These are phyloP conservation scores for Didymella sp. DNA, from an alignment of 2,329 filamentous ascomycete species.

Conservation along the genomic window DNA sequence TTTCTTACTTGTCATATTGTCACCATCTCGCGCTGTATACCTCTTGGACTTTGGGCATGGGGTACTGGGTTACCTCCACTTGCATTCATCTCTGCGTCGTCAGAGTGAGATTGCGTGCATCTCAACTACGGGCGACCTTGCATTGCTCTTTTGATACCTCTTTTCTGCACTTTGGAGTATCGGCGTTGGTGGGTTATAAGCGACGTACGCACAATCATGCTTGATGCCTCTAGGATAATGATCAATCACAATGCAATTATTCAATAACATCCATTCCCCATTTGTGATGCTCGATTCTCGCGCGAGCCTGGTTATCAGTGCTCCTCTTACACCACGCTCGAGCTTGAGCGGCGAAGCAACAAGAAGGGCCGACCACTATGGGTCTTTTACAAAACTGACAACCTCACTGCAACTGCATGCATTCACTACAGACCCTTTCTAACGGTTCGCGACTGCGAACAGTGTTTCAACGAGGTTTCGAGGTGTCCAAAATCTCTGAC, in stretches of 20 bases:
- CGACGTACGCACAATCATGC: slow-evolving; percentile 23
- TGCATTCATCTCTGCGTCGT: slow-evolving; percentile 43
- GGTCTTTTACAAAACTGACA: not conserved
- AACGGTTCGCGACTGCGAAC: no score
- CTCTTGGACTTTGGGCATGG: slow-evolving; percentile 29
- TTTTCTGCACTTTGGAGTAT: slow-evolving; percentile 27
- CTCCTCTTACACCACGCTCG: not conserved
- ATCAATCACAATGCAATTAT: slow-evolving; percentile 22
- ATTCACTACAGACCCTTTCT: not conserved
- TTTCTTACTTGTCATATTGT: slow-evolving; percentile 26
- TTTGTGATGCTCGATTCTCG: not conserved
- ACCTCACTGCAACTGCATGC: not conserved
- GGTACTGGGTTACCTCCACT: slow-evolving; percentile 33
- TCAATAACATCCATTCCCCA: not conserved
- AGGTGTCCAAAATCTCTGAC: slow-evolving; percentile 1
- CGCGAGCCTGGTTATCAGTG: not conserved
- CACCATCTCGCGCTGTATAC: slow-evolving; percentile 36
- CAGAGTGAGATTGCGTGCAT: slow-evolving; percentile 34
- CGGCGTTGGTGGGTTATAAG: slow-evolving; percentile 26
- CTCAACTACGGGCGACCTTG: slow-evolving; percentile 2
- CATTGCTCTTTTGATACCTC: slow-evolving; percentile 22
- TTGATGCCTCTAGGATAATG: slow-evolving; percentile 28
- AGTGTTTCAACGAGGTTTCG: not conserved
- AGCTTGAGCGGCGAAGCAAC: slow-evolving; percentile 8
- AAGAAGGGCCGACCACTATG: slow-evolving; percentile 2